Evolutionary conservation across 2,329 filamentous ascomycete species (phyloP).

Genomic region (Sporothrix luriei): DNA sequence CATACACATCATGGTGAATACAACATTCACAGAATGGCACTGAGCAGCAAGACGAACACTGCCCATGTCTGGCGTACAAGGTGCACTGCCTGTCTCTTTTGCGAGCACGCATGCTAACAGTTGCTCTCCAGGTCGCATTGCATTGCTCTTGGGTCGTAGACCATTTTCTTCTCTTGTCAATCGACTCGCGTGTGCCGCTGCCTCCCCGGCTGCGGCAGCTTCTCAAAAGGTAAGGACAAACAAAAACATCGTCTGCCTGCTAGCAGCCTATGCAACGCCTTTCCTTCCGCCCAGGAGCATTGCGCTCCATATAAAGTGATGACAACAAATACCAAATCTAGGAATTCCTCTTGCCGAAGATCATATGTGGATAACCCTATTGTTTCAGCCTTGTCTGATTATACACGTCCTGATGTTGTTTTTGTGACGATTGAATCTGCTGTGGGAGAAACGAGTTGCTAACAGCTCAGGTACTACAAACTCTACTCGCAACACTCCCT

Average conservation of each 20-base stretch:
- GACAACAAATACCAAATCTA: constrained; percentile 61
- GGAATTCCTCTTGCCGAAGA: constrained; percentile 71
- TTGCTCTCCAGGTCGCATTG: constrained; percentile 4
- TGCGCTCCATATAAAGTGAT: constrained; percentile 51
- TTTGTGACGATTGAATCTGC: not conserved
- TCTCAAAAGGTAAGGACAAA: constrained; percentile 52
- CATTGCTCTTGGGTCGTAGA: constrained; percentile 14
- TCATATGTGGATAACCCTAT: constrained; percentile 60
- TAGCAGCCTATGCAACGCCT: not conserved
- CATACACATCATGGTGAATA: constrained; percentile 63
- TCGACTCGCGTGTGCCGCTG: constrained; percentile 13
- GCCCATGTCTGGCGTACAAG: not conserved
- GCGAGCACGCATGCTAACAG: not conserved
- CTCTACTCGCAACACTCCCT: not conserved
- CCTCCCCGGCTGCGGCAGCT: constrained; percentile 13
- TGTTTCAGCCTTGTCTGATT: constrained; percentile 72
- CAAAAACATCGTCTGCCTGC: not conserved
- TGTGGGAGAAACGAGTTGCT: constrained; percentile 31
- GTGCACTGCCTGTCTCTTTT: not conserved
- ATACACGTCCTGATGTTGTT: constrained; percentile 33
- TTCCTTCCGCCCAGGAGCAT: not conserved
- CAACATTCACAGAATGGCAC: constrained; percentile 36
- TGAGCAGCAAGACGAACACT: constrained; percentile 21
- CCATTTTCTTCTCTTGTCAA: not conserved
- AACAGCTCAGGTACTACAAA: constrained; percentile 35